A percentile compares a stretch with the other conserved stretches of the same genome.
Conservation (phyloP, 1,284 basidiomycete species). For the Schizophyllum commune region DNA sequence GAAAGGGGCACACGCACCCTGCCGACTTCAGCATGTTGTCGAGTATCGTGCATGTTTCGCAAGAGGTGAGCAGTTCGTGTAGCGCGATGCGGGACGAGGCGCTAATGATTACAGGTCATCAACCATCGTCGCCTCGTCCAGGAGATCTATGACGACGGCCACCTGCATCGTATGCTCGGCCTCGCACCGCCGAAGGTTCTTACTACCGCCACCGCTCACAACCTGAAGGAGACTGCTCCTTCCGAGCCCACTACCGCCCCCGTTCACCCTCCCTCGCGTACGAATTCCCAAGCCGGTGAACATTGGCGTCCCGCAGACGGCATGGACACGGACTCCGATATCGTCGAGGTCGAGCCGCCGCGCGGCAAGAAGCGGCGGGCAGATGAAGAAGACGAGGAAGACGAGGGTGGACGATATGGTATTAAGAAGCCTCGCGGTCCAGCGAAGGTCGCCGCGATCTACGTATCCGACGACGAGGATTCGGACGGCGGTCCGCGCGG, state of each 20-base stretch:
- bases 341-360: background rate
- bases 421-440: background rate
- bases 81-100: constrained; percentile 3
- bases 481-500: background rate
- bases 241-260: constrained; percentile 5
- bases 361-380: background rate
- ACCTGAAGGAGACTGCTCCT: constrained; percentile 7
- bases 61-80: constrained; percentile 50
- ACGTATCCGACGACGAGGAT: constrained; percentile 1
- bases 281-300: background rate
- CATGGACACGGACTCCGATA: background rate
- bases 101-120: constrained; percentile 42
- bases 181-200: constrained; percentile 28
- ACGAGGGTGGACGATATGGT: background rate
- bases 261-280: background rate
- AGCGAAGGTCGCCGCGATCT: background rate
- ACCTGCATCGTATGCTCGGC: constrained; percentile 56
- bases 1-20: constrained; percentile 33
- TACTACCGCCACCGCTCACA: constrained; percentile 12
- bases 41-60: constrained; percentile 75
- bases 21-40: constrained; percentile 76
- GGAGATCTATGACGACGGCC: constrained; percentile 59
- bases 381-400: background rate
- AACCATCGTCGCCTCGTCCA: constrained; percentile 63
- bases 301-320: background rate